A percentile compares a stretch with the other conserved stretches of the same genome.
Conservation (phyloP, 768 basidiomycete genomes). For the Pisolithus microcarpus region DNA sequence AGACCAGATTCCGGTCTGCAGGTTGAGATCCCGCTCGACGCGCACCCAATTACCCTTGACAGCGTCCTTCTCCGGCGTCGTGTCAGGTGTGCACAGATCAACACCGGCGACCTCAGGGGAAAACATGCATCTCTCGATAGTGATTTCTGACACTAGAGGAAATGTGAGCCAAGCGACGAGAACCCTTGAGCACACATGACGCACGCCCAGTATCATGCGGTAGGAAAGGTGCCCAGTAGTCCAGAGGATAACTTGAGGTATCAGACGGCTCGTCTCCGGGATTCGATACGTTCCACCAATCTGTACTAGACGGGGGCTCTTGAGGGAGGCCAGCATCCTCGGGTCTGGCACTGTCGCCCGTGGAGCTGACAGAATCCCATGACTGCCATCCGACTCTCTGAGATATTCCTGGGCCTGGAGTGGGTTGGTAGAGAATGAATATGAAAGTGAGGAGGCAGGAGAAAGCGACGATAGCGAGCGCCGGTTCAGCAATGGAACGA, state of each 20-base stretch:
- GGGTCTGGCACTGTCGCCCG: neutral
- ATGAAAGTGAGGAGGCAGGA: slow-evolving; percentile 66
- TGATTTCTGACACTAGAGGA: slow-evolving; percentile 72
- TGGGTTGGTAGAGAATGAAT: slow-evolving; percentile 78
- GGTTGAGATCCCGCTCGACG: slow-evolving; percentile 75
- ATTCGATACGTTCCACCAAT: slow-evolving; percentile 13
- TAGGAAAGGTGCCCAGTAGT: slow-evolving; percentile 31
- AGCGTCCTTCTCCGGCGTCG: slow-evolving; percentile 66
- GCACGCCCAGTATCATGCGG: slow-evolving; percentile 24
- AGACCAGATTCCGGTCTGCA: slow-evolving; percentile 49
- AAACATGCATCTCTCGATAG: slow-evolving; percentile 59
- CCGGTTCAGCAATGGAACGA: slow-evolving; percentile 50
- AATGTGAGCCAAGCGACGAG: neutral
- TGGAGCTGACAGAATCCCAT: slow-evolving; percentile 50
- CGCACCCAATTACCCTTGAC: slow-evolving; percentile 86
- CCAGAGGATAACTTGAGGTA: slow-evolving; percentile 74
- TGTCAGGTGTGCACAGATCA: slow-evolving; percentile 60
- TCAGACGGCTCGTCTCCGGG: slow-evolving; percentile 43
- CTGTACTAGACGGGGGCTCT: slow-evolving; percentile 10
- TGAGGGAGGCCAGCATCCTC: slow-evolving; percentile 1
- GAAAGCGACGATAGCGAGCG: slow-evolving; percentile 58
- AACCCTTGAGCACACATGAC: neutral
- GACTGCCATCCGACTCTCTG: slow-evolving; percentile 86
- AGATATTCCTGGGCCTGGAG: slow-evolving; percentile 57
- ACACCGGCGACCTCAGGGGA: slow-evolving; percentile 44